Percentiles rank a stretch among this genome's conserved stretches.
Conservation (phyloP, 2,329 filamentous ascomycete genomes). For the Botrytis deweyae region DNA sequence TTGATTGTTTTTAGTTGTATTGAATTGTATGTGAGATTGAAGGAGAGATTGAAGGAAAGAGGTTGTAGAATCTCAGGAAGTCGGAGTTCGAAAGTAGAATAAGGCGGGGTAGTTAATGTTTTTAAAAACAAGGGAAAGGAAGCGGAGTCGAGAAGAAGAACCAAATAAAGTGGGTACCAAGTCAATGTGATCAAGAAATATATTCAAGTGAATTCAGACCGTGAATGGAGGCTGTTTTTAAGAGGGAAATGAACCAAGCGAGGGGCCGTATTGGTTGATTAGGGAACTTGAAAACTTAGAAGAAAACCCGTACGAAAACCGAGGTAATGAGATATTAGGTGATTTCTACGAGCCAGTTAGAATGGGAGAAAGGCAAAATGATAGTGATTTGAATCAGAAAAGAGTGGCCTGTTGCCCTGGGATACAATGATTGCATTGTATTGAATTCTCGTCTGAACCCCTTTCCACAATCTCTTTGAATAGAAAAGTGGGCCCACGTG, state of each 20-base stretch:
- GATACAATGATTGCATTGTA: background rate
- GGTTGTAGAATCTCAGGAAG: background rate
- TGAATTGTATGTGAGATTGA: conserved; percentile 5
- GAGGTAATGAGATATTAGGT: background rate
- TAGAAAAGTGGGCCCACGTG: background rate
- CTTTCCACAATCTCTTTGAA: background rate
- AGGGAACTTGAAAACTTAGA: background rate
- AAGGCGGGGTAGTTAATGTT: background rate
- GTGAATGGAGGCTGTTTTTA: background rate
- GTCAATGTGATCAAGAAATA: conserved; percentile 6
- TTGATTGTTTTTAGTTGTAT: background rate
- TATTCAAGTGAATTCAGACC: conserved; percentile 1
- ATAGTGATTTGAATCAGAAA: background rate
- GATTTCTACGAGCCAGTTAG: background rate
- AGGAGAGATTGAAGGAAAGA: conserved; percentile 3
- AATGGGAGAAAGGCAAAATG: background rate
- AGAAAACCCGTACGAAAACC: background rate
- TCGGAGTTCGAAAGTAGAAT: background rate
- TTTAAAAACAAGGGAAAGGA: background rate
- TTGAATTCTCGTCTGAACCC: conserved; percentile 14
- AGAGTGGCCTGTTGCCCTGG: background rate
- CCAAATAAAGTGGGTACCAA: conserved; percentile 6
- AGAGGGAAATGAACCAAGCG: conserved; percentile 9
- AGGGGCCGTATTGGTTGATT: background rate
- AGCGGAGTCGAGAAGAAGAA: background rate